Percentiles rank a stretch among this genome's conserved stretches.
Evolutionary conservation across 768 basidiomycete species (phyloP).

Genomic region (Lactifluus pinguis): DNA sequence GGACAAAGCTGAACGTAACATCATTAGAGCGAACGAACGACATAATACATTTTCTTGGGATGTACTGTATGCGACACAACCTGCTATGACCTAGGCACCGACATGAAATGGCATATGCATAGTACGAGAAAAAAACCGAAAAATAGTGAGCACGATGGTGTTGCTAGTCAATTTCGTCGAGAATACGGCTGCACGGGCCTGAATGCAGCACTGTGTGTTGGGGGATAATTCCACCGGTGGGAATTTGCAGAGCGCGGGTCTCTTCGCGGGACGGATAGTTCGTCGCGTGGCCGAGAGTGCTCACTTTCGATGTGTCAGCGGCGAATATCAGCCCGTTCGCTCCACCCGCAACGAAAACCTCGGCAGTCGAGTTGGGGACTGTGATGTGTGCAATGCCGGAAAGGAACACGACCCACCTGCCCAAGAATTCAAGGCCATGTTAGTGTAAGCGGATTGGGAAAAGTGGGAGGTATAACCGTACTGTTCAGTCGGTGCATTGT

Average conservation of each 20-base stretch:
- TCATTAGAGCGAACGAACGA: not conserved
- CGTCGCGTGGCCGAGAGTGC: conserved; percentile 21
- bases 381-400: conserved; percentile 23
- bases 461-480: conserved; percentile 1
- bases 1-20: no score
- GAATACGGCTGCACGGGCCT: conserved; percentile 16
- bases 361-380: conserved; percentile 14
- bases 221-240: conserved; percentile 20
- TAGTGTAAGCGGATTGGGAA: not conserved
- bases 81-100: not conserved
- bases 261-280: conserved; percentile 19
- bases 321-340: conserved; percentile 20
- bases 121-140: not conserved
- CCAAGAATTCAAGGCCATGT: not conserved
- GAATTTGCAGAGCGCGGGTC: conserved; percentile 23
- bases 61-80: not conserved
- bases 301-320: conserved; percentile 15
- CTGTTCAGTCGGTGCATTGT: conserved; percentile 41
- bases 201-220: conserved; percentile 18
- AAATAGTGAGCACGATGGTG: not conserved
- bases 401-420: conserved; percentile 22
- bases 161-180: conserved; percentile 9
- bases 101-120: not conserved
- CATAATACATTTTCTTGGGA: not conserved
- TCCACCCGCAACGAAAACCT: conserved; percentile 20